Conservation (phyloP, 768 basidiomycete genomes). For the Chiua virens region DNA sequence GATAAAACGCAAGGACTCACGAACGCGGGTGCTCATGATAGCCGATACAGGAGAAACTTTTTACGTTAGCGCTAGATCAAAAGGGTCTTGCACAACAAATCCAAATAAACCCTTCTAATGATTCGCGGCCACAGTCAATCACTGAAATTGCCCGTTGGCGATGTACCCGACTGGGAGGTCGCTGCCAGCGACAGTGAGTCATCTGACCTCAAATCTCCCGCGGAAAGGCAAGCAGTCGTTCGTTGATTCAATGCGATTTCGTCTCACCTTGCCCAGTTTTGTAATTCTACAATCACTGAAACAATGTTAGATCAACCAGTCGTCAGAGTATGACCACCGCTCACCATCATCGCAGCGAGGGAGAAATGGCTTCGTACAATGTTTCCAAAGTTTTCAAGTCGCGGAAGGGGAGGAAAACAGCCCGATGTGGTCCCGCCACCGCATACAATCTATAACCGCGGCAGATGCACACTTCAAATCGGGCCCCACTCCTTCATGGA, state of each 20-base stretch:
- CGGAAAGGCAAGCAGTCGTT: constrained; percentile 52
- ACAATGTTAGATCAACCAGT: constrained; percentile 51
- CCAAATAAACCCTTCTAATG: constrained; percentile 30
- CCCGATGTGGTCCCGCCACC: constrained; percentile 56
- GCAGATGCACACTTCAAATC: constrained; percentile 68
- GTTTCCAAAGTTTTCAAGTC: constrained; percentile 73
- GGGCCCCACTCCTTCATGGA: constrained; percentile 74
- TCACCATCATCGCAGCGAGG: constrained; percentile 48
- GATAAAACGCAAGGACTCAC: constrained; percentile 46
- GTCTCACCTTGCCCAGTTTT: constrained; percentile 40
- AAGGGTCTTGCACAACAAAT: constrained; percentile 18
- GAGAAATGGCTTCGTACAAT: constrained; percentile 64
- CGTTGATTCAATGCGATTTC: neutral
- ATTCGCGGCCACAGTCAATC: constrained; percentile 27
- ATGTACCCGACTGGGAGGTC: constrained; percentile 60
- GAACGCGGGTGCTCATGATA: constrained; percentile 49
- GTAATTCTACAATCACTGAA: constrained; percentile 66
- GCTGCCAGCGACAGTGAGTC: constrained; percentile 43
- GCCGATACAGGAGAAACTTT: constrained; percentile 2
- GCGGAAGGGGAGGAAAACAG: constrained; percentile 58
- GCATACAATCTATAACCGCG: constrained; percentile 63
- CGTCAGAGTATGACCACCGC: constrained; percentile 12
- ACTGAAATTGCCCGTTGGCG: constrained; percentile 53
- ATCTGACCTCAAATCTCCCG: constrained; percentile 42
- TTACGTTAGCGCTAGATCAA: neutral